Percentiles rank a stretch among this genome's conserved stretches.
Evolutionary conservation across 2,329 filamentous ascomycete species (phyloP).

Genomic region (Tolypocladium endophyticum): DNA sequence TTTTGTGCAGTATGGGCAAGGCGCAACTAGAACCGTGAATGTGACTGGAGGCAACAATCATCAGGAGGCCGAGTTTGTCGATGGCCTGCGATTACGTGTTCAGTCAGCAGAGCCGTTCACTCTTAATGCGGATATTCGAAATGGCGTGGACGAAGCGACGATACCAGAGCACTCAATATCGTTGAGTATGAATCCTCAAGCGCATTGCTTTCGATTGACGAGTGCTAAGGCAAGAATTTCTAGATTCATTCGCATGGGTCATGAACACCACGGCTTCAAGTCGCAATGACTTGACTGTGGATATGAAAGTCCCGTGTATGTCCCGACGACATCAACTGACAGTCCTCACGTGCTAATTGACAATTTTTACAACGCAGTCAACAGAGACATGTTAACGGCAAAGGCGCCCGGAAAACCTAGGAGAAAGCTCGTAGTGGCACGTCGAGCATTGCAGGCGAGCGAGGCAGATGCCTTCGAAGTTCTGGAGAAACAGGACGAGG

Average conservation of each 20-base stretch:
- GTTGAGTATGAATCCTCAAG: background rate
- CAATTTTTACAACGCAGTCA: background rate
- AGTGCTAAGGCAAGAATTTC: too few species aligned
- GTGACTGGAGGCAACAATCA: slow-evolving; percentile 11
- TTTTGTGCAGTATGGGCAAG: slow-evolving; percentile 22
- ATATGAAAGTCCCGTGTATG: background rate
- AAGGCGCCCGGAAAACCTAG: background rate
- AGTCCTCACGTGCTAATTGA: background rate
- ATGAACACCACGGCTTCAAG: background rate
- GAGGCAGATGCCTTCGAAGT: background rate
- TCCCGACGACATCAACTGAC: background rate
- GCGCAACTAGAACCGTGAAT: slow-evolving; percentile 17
- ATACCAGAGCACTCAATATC: background rate
- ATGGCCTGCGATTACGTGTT: slow-evolving; percentile 13
- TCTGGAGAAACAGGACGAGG: background rate
- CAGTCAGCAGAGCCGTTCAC: background rate
- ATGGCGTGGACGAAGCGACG: background rate
- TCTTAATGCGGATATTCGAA: slow-evolving; percentile 2
- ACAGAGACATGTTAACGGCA: background rate
- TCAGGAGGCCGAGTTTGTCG: slow-evolving; percentile 17
- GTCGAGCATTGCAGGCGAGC: background rate
- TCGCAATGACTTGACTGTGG: background rate
- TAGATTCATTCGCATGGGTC: slow-evolving; percentile 1
- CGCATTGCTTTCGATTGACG: background rate
- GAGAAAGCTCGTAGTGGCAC: background rate